phyloP scores from a whole-genome alignment of 2,329 filamentous ascomycete species.

The Aureobasidium mangrovei region DNA sequence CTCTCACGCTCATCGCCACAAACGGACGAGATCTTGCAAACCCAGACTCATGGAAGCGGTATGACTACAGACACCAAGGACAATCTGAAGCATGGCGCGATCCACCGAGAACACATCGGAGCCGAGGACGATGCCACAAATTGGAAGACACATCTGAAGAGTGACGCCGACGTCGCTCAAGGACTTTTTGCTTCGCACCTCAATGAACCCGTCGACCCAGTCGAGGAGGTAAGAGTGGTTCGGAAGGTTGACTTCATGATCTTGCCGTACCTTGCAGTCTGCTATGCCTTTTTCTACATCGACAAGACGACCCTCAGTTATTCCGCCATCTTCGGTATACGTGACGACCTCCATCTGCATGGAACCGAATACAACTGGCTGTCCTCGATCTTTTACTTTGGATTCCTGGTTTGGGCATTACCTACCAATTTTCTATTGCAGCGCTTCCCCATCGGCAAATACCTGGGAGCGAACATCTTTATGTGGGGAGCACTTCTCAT shows the following conservation, averaged over 20 bases:
- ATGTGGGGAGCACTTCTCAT: constrained; percentile 39
- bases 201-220: constrained; percentile 40
- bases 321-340: constrained; percentile 57
- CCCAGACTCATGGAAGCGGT: not conserved
- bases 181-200: constrained; percentile 38
- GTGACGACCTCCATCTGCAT: constrained; percentile 48
- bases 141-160: constrained; percentile 24
- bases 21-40: not conserved
- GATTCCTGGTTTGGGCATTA: constrained; percentile 46
- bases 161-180: constrained; percentile 40
- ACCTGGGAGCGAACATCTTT: constrained; percentile 47
- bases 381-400: constrained; percentile 46
- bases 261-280: constrained; percentile 38
- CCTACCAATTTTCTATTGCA: constrained; percentile 45
- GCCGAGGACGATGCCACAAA: constrained; percentile 14
- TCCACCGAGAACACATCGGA: constrained; percentile 2
- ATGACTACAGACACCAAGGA: not conserved
- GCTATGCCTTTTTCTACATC: constrained; percentile 31
- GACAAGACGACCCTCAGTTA: constrained; percentile 51
- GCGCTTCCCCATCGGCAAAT: constrained; percentile 38
- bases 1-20: not conserved
- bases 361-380: constrained; percentile 52
- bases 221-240: constrained; percentile 39
- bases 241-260: constrained; percentile 53
- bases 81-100: not conserved